Evolutionary conservation across 1,284 basidiomycete genomes (phyloP).

Genomic region (Phylloboletellus chloephorus): DNA sequence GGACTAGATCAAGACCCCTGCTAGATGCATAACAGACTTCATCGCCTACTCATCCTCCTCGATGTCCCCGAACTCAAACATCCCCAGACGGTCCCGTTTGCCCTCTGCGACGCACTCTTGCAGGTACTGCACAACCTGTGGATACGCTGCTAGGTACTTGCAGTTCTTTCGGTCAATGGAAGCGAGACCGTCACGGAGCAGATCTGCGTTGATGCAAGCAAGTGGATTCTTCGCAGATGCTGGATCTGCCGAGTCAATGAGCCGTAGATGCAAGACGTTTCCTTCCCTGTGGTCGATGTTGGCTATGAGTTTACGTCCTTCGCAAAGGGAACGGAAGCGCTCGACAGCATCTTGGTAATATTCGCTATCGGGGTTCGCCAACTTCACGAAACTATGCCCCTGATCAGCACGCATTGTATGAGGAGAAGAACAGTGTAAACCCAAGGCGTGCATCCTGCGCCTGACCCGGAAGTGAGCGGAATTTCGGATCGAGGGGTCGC

Average conservation of each 20-base stretch:
- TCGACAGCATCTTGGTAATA: slow-evolving; percentile 81
- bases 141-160: slow-evolving; percentile 69
- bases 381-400: slow-evolving; percentile 71
- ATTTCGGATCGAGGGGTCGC: slow-evolving; percentile 79
- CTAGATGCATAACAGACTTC: slow-evolving; percentile 11
- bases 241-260: slow-evolving; percentile 81
- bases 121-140: slow-evolving; percentile 63
- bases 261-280: slow-evolving; percentile 71
- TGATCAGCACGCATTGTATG: slow-evolving; percentile 5
- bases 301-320: slow-evolving; percentile 85
- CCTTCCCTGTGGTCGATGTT: slow-evolving; percentile 87
- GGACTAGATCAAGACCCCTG: slow-evolving; percentile 16
- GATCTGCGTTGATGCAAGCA: slow-evolving; percentile 80
- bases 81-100: slow-evolving; percentile 73
- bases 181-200: slow-evolving; percentile 76
- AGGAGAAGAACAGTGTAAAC: slow-evolving; percentile 34
- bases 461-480: slow-evolving; percentile 80
- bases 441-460: slow-evolving; percentile 78
- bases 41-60: slow-evolving; percentile 57
- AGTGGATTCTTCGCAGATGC: slow-evolving; percentile 59
- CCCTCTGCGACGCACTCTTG: slow-evolving; percentile 59
- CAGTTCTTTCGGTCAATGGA: slow-evolving; percentile 74
- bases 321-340: slow-evolving; percentile 79
- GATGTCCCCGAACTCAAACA: slow-evolving; percentile 85
- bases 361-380: slow-evolving; percentile 73